Base-by-base conservation (phyloP, 78 protist species). In the Emiliania huxleyi region DNA sequence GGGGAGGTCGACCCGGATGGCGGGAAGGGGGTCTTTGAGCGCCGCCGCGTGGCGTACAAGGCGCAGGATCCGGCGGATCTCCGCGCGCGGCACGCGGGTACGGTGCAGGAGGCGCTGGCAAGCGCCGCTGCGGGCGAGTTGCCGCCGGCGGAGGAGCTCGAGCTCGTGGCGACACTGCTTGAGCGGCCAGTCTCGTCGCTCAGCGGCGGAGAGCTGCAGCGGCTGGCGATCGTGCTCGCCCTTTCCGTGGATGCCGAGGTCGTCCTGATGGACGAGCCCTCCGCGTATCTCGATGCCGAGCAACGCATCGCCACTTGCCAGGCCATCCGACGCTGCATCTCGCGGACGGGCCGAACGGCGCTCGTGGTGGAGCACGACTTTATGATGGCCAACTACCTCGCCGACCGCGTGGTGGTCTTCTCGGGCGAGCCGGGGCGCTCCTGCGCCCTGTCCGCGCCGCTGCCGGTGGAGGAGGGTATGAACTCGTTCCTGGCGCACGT, bases 131-230 rank as follows among this genome's bases (percentile, higher is more conserved):
- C n/a, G n/a, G n/a, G n/a, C n/a, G n/a, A n/a, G n/a, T n/a, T n/a
- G n/a, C n/a, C n/a, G n/a, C n/a, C n/a, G n/a, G n/a, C n/a, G n/a
- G n/a, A n/a, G n/a, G n/a, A n/a, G n/a, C n/a, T n/a, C n/a, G n/a
- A n/a, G n/a, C n/a, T n/a, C n/a, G n/a, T n/a, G n/a, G n/a, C n/a
- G n/a, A n/a, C n/a, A n/a, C n/a, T n/a, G n/a, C n/a, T n/a, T n/a
- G n/a, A n/a, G n/a, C n/a, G n/a, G n/a, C n/a, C n/a, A n/a, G 96
- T 97, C 3, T 15, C 48, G 56, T 90, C 91, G 90, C 96, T 99
- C 38, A 98, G 99, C 49, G 99, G 99, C 26, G 99, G 99, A 69
- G 99, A 99, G 96, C 95, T 99, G 90, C 99, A 99, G 94, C 98
- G 99, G 44, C 99, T 99, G n/a, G 99, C 99, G 46, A 40, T 99